phyloP scores from a whole-genome alignment of 345 rosid species.

The Melaleuca quinquenervia region DNA sequence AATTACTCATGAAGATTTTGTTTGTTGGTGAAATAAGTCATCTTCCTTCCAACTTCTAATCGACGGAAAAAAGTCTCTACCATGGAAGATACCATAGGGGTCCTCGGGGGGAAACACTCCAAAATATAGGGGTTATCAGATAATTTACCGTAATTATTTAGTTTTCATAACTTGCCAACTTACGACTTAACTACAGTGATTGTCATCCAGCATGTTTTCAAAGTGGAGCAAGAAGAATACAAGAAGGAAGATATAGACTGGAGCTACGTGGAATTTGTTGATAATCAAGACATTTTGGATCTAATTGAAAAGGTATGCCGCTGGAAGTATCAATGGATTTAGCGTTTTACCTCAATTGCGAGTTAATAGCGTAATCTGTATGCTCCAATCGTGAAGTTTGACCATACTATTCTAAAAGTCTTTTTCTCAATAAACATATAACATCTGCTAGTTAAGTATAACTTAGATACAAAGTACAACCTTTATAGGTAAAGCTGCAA shows the following conservation, averaged over 20 bases:
- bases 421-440: neutral
- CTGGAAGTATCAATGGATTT: neutral
- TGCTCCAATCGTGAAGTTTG: neutral
- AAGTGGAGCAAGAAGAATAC: slow-evolving; percentile 80
- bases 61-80: too few relatives aligned
- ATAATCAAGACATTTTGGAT: slow-evolving; percentile 84
- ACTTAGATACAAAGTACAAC: neutral
- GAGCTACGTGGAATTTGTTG: slow-evolving; percentile 81
- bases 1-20: slow-evolving; percentile 19
- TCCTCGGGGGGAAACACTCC: neutral
- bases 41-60: too few relatives aligned
- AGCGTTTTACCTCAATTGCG: neutral
- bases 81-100: neutral
- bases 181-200: slow-evolving; percentile 15
- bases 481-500: neutral
- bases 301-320: slow-evolving; percentile 75
- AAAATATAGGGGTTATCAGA: neutral
- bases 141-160: neutral
- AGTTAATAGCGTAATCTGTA: neutral
- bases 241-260: slow-evolving; percentile 68
- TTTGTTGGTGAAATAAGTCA: neutral
- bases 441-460: neutral
- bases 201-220: slow-evolving; percentile 69
- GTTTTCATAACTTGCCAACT: neutral
- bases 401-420: neutral